Evolutionary conservation across 2,329 filamentous ascomycete genomes (phyloP).

Genomic region (Fusarium piperis): DNA sequence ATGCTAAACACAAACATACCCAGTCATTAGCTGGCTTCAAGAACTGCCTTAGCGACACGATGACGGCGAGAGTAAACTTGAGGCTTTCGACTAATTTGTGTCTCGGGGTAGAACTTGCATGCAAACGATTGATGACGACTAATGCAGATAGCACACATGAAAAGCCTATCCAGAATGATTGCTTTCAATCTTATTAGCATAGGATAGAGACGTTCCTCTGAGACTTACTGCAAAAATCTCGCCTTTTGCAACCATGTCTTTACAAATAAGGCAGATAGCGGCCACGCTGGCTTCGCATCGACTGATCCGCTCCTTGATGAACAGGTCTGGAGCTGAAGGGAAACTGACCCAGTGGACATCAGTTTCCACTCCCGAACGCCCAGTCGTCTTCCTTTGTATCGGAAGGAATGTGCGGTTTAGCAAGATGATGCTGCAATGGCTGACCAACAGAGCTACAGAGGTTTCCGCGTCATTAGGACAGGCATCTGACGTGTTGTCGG

Average conservation of each 20-base stretch:
- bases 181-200: not conserved
- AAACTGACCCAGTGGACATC: slow-evolving; percentile 1
- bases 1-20: not conserved
- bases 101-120: not conserved
- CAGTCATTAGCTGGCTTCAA: not conserved
- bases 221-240: slow-evolving; percentile 1
- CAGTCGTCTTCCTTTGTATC: not conserved
- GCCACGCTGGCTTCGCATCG: slow-evolving; percentile 16
- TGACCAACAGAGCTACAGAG: not conserved
- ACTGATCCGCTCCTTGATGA: slow-evolving; percentile 10
- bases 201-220: not conserved
- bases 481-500: too few species aligned
- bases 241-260: not conserved
- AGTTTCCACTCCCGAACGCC: not conserved
- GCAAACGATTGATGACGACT: not conserved
- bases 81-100: not conserved
- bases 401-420: slow-evolving; percentile 13
- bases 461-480: not conserved
- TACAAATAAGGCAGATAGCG: slow-evolving; percentile 9
- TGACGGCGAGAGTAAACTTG: not conserved
- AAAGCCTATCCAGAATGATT: not conserved
- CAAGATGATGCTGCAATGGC: slow-evolving; percentile 3
- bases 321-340: slow-evolving; percentile 5
- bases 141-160: not conserved
- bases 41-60: not conserved